These are phyloP conservation scores for Andrographis paniculata DNA, from an alignment of 305 asterid genomes.

Conservation along the genomic window DNA sequence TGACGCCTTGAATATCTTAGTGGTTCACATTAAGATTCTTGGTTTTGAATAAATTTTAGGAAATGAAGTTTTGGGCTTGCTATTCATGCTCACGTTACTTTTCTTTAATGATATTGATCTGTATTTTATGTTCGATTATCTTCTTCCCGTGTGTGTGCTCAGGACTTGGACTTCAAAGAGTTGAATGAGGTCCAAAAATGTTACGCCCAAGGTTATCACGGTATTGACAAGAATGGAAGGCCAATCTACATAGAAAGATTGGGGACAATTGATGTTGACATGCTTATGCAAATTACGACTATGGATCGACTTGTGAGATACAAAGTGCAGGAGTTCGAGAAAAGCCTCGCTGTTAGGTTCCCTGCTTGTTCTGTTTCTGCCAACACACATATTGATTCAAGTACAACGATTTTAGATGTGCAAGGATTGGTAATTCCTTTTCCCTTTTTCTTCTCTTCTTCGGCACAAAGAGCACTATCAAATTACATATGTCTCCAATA, in stretches of 20 bases:
- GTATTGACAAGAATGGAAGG: slow-evolving; percentile 84
- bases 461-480: too few species aligned
- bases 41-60: too few species aligned
- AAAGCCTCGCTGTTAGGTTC: slow-evolving; percentile 64
- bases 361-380: slow-evolving; percentile 93
- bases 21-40: too few species aligned
- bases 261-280: slow-evolving; percentile 76
- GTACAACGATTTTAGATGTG: slow-evolving; percentile 80
- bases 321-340: slow-evolving; percentile 92
- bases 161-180: slow-evolving; percentile 85
- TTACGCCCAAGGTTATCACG: slow-evolving; percentile 96
- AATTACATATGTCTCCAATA: neutral
- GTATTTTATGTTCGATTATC: too few species aligned
- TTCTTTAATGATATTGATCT: too few species aligned
- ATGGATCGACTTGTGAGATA: slow-evolving; percentile 79
- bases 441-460: neutral
- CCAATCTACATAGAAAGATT: slow-evolving; percentile 94
- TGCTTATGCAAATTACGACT: slow-evolving; percentile 81
- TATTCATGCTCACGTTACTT: too few species aligned
- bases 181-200: slow-evolving; percentile 61
- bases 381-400: slow-evolving; percentile 79
- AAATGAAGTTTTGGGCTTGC: too few species aligned
- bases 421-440: slow-evolving; percentile 58
- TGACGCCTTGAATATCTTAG: too few species aligned
- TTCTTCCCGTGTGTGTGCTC: too few species aligned